phyloP scores from a whole-genome alignment of 1,139 yeast species.

The Kurtzmaniella quercitrusa region DNA sequence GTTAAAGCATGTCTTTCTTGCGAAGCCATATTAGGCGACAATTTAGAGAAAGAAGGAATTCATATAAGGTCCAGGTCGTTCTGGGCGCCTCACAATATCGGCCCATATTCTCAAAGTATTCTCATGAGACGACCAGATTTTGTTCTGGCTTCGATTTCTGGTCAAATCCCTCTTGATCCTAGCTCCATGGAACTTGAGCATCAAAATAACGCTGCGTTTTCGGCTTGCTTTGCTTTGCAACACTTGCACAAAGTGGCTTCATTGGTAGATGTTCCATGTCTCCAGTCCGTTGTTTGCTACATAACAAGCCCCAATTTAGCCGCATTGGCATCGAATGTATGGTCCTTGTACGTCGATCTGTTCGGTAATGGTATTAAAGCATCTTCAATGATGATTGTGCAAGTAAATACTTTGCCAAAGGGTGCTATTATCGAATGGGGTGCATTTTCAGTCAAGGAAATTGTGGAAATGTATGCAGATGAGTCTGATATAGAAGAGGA shows the following conservation, averaged over 20 bases:
- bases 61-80: conserved; percentile 90
- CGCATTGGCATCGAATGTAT: conserved; percentile 26
- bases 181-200: conserved; percentile 50
- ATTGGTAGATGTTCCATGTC: conserved; percentile 43
- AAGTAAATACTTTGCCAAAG: conserved; percentile 63
- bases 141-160: conserved; percentile 65
- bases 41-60: conserved; percentile 51
- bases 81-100: conserved; percentile 98
- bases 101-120: conserved; percentile 91
- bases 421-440: conserved; percentile 79
- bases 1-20: conserved; percentile 56
- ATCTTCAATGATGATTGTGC: conserved; percentile 46
- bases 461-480: conserved; percentile 37
- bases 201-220: conserved; percentile 16
- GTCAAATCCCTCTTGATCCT: conserved; percentile 88
- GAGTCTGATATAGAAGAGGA: conserved; percentile 30
- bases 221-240: conserved; percentile 61
- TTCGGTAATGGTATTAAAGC: conserved; percentile 9
- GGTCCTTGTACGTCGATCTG: conserved; percentile 33
- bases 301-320: conserved; percentile 33
- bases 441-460: conserved; percentile 46
- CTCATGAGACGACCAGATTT: conserved; percentile 36
- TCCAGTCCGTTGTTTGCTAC: conserved; percentile 53
- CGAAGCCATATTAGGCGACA: conserved; percentile 20
- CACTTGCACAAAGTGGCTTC: conserved; percentile 64